Base-by-base conservation (phyloP, 2,329 filamentous ascomycete genomes). In the Alternaria sp. region DNA sequence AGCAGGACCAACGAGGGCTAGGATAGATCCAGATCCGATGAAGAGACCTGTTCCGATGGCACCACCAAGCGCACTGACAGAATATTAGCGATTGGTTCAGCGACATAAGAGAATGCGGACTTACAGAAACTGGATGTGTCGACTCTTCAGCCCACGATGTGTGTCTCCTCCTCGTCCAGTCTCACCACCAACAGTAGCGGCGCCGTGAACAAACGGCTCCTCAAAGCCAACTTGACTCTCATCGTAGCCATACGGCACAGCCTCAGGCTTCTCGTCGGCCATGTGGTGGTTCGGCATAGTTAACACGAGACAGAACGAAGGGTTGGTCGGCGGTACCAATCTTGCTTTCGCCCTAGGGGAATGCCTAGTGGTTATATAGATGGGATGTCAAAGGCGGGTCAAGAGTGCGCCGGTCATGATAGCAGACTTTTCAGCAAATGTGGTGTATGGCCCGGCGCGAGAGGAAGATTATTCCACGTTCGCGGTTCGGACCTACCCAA, bases 1-100 rank as follows among this genome's bases (percentile, higher is more conserved):
- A 21, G 76, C 76, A 40, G 76, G 77, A 5, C 77, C 77, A 13
- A 75, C 74, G 7, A 75, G 53, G 1, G 73, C 68, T 28, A 79
- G 74, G 46, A 79, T 78, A 3, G 64, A 69, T 15, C 77, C 77
- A 23, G 73, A 76, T 49, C 76, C 77, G n/a, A 79, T 76, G 62
- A 79, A 79, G 4, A 79, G 64, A 44, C 77, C 77, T 21, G 77
- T 79, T 61, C 77, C 71, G 58, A 89, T 89, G 9, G 86, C 86
- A 63, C 87, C 86, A 59, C 86, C 87, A 8, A 89, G 81, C 19
- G 87, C 87, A 69, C 89, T 89, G 66, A 82, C 81, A 61, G 82
- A 75, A 11, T 54, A 85, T 84, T 32, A 73, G 69, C 56, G 58
- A 30, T 5, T 12, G 8, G 13, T 57, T 36, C 21, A 44, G 50